Evolutionary conservation across 192 early-diverging fungal genomes (phyloP), one percentile per base, ranked within the genome.

Genomic region (Backusella macrospora): DNA sequence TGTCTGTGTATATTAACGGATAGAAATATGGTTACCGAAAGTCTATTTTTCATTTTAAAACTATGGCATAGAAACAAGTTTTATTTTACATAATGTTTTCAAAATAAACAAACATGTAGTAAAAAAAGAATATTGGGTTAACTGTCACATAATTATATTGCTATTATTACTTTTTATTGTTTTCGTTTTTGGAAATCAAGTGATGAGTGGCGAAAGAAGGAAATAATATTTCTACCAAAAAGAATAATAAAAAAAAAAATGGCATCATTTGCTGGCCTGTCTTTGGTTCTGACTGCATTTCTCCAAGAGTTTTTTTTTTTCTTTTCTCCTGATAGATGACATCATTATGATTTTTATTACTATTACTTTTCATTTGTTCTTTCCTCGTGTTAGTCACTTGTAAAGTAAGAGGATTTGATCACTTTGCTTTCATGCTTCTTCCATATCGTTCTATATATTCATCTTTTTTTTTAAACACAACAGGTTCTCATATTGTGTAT

Each of bases 341-440:
- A 52, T 52, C 49, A 52, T 52, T 52, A 52, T 52, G 9, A 52
- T 52, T 18, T n/a, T 18, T 34, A 34, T 1, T 34, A 34, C 29
- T 34, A 34, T 34, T 52, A 18, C 49, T 52, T 52, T 52, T 52
- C 49, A 52, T 52, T 52, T 52, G 49, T 52, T 52, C 49, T 52
- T 18, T 52, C 49, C 49, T 52, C 49, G 49, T 52, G 49, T n/a
- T 52, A 52, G 49, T 52, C 49, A 52, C 49, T 52, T 52, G 49
- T 52, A 52, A 18, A 52, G 49, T 52, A 52, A 18, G 49, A 52
- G 49, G 18, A 18, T 52, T 52, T 52, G 16, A 52, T 52, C 49
- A 52, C 49, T 52, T 52, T 9, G 18, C 18, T 18, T 52, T 52
- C 49, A 52, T 52, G 49, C 49, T 21, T 52, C 18, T 52, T 52